Base-by-base conservation (phyloP, 257 asterid species). In the Leptodermis oblonga region DNA sequence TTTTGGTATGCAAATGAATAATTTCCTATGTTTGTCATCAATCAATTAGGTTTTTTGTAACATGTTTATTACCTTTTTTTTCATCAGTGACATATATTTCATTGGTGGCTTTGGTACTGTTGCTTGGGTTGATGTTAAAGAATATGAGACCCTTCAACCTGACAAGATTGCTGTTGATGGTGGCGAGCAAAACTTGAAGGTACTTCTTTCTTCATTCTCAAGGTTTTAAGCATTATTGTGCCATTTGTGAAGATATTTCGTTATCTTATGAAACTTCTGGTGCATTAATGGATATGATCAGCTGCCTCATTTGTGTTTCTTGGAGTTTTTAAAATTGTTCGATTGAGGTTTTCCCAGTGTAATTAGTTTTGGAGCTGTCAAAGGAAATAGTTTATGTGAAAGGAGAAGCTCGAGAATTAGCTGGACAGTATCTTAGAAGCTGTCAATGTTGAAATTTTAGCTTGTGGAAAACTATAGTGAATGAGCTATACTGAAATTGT, bases 51-150 rank as follows among this genome's bases (percentile, higher is more conserved):
- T 33, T 36, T 58, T 28, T 17, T 30, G 23, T 30, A 9, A 36
- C 49, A 62, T 62, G 9, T 22, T 13, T 58, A 39, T 26, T 56
- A 0, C 9, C 30, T 10, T 36, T 70, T 34, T n/a, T 43, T 72
- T 26, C 61, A 62, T 56, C 92, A 93, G 99, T 77, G 99, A 93
- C 79, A 86, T 93, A 82, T 90, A 93, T 81, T 93, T 93, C 76
- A 88, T 93, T 36, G 96, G 99, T 74, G 99, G 99, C 75, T 93
- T 90, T 72, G 99, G 97, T 59, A 93, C 99, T 54, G 97, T 93
- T 70, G 96, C 97, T 72, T 93, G 97, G 99, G 91, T 93, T 60
- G 89, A 90, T 73, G 92, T 90, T 66, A 85, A 87, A 75, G 99
- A 93, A 73, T 93, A 93, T 8, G 99, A 93, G 81, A 69, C 84